Evolutionary conservation across 2,329 filamentous ascomycete species (phyloP), one percentile per base, ranked within the genome.

Genomic region (Talaromyces sp.): DNA sequence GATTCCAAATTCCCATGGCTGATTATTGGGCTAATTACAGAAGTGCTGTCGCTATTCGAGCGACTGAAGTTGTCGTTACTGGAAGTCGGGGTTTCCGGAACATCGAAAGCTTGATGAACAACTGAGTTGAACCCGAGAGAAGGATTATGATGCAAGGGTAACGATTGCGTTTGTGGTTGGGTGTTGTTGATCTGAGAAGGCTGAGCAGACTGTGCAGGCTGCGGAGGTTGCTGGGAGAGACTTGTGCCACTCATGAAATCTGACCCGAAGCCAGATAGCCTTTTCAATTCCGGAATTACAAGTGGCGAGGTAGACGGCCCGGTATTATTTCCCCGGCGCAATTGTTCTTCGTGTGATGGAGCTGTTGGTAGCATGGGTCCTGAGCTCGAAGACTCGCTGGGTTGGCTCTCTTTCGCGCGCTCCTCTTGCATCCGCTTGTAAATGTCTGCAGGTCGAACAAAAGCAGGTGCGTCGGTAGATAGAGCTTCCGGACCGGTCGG

Each of bases 391-490:
- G 29, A 31, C 2, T 52, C 53, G 3, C 38, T 32, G 21, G 55
- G 12, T 3, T 7, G n/a, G 10, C 3, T 76, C 65, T 84, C 81
- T 65, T 77, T 81, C 63, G 83, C 79, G 57, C 80, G 81, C 64
- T 90, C 88, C 65, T 90, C 87, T 57, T 84, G 84, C 71, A 88
- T 80, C 6, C 88, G 85, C 68, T 84, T 88, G 71, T 93, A 92
- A 48, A 92, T 88, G 65, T 95, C 90, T 12, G 88, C 84, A 1
- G 91, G 89, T 41, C 89, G 82, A 59, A 91, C 81, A 65, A 93
- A 87, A 0, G 86, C 82, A 21, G 84, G 74, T 0, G 84, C 71
- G 65, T 86, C 87, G 55, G 76, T 70, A 41, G 80, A 65, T 27
- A 74, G 74, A 14, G 56, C 52, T 26, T 50, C 29, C 26, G 62